Base-by-base conservation (phyloP, 306 rosid species). In the Astragalus membranaceus region DNA sequence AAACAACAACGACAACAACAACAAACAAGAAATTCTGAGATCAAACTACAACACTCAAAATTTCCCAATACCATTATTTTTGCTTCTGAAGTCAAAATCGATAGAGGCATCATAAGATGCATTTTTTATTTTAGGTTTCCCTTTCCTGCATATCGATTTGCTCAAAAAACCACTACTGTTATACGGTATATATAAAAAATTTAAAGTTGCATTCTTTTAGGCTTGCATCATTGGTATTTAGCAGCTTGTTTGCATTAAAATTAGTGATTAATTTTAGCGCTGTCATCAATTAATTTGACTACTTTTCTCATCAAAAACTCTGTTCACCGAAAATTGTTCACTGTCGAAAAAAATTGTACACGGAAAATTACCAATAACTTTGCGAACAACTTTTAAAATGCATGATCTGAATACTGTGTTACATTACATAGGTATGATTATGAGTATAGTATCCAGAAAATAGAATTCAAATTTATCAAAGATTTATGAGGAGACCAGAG, bases 181-280 rank as follows among this genome's bases (percentile, higher is more conserved):
- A 17, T 60, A 59, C 17, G 35, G 35, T 8, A 64, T 30, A 37
- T 26, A 9, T 41, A 56, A n/a, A 20, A 54, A 62, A 69, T 54
- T n/a, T 55, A 20, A 54, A 74, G 49, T 15, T 54, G 35, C 52
- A 14, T 64, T 26, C 64, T 62, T 70, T 39, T 13, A 46, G 57
- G 50, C 39, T 30, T 39, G 44, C 42, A 23, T 39, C 49, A 56
- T 32, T 20, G n/a, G 9, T 41, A 20, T 23, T 57, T 65, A 56
- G 54, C 48, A 69, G 70, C 61, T 64, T 75, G 26, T 70, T 55
- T 50, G 60, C 75, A 33, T 49, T 56, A 53, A 35, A 60, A 10
- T 51, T 13, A 42, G 20, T 33, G 20, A 57, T 4, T 4, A 39
- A 10, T 47, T 48, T n/a, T 17, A 61, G 32, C 17, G n/a, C 3